Evolutionary conservation across 305 asterid genomes (phyloP).

Genomic region (Petunia hybrid): DNA sequence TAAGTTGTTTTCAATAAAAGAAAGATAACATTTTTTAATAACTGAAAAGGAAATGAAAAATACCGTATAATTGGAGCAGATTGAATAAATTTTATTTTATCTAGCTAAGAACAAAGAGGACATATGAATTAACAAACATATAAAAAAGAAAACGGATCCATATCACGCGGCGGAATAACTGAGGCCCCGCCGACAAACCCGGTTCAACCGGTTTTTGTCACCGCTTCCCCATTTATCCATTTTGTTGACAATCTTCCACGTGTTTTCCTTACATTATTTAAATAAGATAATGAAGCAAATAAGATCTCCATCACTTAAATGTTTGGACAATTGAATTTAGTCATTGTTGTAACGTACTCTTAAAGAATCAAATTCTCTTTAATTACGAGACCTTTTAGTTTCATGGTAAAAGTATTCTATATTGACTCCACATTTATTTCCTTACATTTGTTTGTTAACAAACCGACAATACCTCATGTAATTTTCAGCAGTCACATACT

Average conservation of each 20-base stretch:
- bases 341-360: neutral
- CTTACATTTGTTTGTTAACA: neutral
- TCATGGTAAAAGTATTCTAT: neutral
- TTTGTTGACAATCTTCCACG: neutral
- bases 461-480: neutral
- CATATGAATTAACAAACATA: too few species aligned
- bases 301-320: neutral
- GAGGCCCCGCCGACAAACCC: conserved; percentile 23
- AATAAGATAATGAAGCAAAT: too few species aligned
- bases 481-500: neutral
- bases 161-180: conserved; percentile 11
- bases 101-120: too few species aligned
- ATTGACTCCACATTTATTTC: neutral
- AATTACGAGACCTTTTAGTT: neutral
- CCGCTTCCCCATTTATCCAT: neutral
- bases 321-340: neutral
- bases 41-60: too few species aligned
- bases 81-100: too few species aligned
- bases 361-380: neutral
- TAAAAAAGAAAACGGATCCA: neutral
- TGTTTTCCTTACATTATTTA: neutral
- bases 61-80: too few species aligned
- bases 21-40: too few species aligned
- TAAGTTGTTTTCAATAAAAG: too few species aligned
- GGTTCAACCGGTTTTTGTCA: conserved; percentile 23